Evolutionary conservation across 257 asterid genomes (phyloP), one percentile per base, ranked within the genome.

Genomic region (Gentiana straminea): DNA sequence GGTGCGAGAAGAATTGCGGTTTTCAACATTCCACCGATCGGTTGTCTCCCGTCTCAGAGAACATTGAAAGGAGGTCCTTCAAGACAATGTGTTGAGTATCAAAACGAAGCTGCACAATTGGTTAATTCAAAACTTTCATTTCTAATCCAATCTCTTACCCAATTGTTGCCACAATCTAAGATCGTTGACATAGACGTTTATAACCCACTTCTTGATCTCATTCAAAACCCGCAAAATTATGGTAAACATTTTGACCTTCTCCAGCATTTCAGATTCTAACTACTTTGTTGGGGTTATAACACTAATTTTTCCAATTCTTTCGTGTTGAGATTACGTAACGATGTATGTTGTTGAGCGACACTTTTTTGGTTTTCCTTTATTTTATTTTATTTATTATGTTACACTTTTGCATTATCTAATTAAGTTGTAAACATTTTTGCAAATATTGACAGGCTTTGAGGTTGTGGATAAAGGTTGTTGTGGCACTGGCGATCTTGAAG

Each of bases 11-110:
- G 68, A 58, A 51, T 64, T 13, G 77, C 67, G 4, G 60, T 81
- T 34, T 70, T 77, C 43, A 63, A 80, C 2, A 13, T 68, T 1
- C 84, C 82, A 1, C 80, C 82, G 6, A 45, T 75, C 13, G 88
- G 88, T 33, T 80, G 87, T 47, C 48, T 80, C 37, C 87, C 87
- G 24, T 57, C 69, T 33, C 76, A 67, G 61, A 77, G 87, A 64
- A 81, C 84, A 3, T 35, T 81, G 2, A 71, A 54, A 3, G 87
- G 87, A 33, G 75, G 80, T 13, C 7, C 7, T 0, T 3, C 3
- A 0, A 65, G 80, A 58, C 15, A 0, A 43, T 79, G 80, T 45
- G 64, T 55, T 6, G 69, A 75, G 4, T 54, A 57, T 33, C 15
- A 60, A 15, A 81, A 81, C 49, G 60, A 75, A 55, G 78, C 75